Base-by-base conservation (phyloP, 2,329 filamentous ascomycete species). In the Metarhizium robertsii region DNA sequence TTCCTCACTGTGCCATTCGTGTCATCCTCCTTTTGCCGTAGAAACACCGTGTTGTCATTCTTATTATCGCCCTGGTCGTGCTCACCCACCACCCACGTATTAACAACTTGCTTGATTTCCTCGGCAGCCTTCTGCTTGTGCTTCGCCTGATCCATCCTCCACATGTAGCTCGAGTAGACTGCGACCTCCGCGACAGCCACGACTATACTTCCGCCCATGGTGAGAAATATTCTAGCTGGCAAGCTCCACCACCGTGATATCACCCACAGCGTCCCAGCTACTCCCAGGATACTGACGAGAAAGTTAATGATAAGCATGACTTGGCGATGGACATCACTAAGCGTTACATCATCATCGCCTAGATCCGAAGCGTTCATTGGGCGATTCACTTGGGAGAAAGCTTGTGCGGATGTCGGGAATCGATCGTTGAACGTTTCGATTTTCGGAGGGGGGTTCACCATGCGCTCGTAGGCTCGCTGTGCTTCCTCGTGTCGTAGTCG, bases 281-380 rank as follows among this genome's bases (percentile, higher is more conserved):
- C 88, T 48, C 92, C 89, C 2, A 92, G 74, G 53, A 96, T 88
- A 53, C 90, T 95, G 53, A 96, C 78, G 43, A 96, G 73, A 52
- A 97, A 90, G 69, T 97, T 99, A 64, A 95, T 79, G 53, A 97
- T 90, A 7, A 97, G 76, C 46, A 88, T 85, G 55, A 94, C 73
- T 65, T 94, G 90, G n/a, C 88, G 79, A 67, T 92, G 87, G 1
- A 94, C 77, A 58, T 94, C 88, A 40, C 81, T 79, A 60, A 85
- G 85, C 2, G 84, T 85, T 2, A 87, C 73, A 2, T 86, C 84
- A 59, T 90, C 87, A 60, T 82, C 74, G 56, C 78, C 77, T 6
- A 75, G 64, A 56, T 79, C 79, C 30, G 71, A 70, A 18, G 71
- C 66, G 45, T 68, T 75, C 29, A 67, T 72, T 0, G 76, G 77